Evolutionary conservation across 2,329 filamentous ascomycete species (phyloP).

Genomic region (Sphaerulina populicola): DNA sequence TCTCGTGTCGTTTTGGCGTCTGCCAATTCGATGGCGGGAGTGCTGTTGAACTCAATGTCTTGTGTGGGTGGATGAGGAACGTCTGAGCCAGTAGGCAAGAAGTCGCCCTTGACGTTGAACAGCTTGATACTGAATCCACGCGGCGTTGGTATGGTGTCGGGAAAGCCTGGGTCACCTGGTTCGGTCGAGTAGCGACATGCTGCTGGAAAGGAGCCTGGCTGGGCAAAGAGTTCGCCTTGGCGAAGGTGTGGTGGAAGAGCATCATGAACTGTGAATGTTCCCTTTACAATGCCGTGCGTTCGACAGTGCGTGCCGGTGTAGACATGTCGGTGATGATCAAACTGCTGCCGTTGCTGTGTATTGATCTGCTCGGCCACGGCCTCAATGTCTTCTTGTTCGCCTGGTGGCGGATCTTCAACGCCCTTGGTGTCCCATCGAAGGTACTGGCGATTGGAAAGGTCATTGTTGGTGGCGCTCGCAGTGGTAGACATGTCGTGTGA

Average conservation of each 20-base stretch:
- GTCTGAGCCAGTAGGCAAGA: slow-evolving; percentile 36
- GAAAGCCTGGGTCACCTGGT: slow-evolving; percentile 33
- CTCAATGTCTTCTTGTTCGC: slow-evolving; percentile 40
- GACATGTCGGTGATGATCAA: slow-evolving; percentile 36
- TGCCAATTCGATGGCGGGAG: slow-evolving; percentile 42
- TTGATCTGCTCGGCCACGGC: slow-evolving; percentile 42
- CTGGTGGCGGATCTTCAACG: slow-evolving; percentile 36
- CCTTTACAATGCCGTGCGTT: slow-evolving; percentile 44
- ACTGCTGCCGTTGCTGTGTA: slow-evolving; percentile 39
- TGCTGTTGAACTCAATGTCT: slow-evolving; percentile 46
- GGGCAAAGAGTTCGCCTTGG: slow-evolving; percentile 35
- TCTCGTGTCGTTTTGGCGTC: slow-evolving; percentile 41
- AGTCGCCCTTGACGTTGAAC: slow-evolving; percentile 41
- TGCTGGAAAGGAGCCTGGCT: slow-evolving; percentile 28
- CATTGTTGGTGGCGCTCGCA: background rate
- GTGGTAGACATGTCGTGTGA: background rate
- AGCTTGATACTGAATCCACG: slow-evolving; percentile 45
- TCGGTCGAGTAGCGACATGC: slow-evolving; percentile 33
- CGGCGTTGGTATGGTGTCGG: slow-evolving; percentile 40
- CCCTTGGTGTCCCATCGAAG: slow-evolving; percentile 22
- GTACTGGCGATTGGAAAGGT: slow-evolving; percentile 13
- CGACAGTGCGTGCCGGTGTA: slow-evolving; percentile 40
- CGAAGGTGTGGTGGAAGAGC: slow-evolving; percentile 40
- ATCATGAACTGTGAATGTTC: slow-evolving; percentile 37
- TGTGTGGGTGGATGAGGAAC: slow-evolving; percentile 28